A percentile compares a stretch with the other conserved stretches of the same genome.
Conservation (phyloP, 441 rosid species). For the Populus trichocarpa region DNA sequence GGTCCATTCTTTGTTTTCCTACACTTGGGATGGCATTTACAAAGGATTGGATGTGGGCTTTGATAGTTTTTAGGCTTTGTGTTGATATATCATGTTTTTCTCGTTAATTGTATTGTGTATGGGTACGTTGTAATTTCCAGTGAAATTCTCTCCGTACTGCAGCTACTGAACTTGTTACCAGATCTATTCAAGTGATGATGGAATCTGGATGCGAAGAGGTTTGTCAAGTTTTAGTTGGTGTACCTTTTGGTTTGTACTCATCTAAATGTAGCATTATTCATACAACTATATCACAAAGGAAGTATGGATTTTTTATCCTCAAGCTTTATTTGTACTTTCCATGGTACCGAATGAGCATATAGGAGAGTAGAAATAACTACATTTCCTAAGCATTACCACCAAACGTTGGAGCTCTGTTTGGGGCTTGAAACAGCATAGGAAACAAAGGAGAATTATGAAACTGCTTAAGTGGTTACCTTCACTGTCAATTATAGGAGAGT, state of each 20-base stretch:
- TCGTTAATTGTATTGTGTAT: no score
- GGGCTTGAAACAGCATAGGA: background rate
- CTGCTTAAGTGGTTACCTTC: background rate
- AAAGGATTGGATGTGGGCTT: background rate
- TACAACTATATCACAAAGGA: background rate
- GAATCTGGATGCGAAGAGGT: slow-evolving; percentile 93
- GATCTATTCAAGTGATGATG: slow-evolving; percentile 78
- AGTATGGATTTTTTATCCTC: background rate
- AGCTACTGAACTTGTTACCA: slow-evolving; percentile 83
- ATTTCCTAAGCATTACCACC: background rate
- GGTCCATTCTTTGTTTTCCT: background rate
- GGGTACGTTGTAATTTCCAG: background rate
- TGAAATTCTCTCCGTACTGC: slow-evolving; percentile 19
- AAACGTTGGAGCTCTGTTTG: background rate
- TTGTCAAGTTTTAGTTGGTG: background rate
- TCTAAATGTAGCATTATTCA: background rate
- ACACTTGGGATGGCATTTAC: background rate
- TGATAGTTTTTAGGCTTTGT: background rate
- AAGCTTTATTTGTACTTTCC: background rate
- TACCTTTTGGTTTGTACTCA: background rate
- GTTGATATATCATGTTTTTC: background rate
- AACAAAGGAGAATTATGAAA: background rate
- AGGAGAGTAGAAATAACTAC: background rate
- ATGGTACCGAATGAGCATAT: background rate
- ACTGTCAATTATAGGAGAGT: background rate